A percentile compares a stretch with the other conserved stretches of the same genome.
phyloP scores from a whole-genome alignment of 2,329 filamentous ascomycete species.

The Blastomyces parvus region DNA sequence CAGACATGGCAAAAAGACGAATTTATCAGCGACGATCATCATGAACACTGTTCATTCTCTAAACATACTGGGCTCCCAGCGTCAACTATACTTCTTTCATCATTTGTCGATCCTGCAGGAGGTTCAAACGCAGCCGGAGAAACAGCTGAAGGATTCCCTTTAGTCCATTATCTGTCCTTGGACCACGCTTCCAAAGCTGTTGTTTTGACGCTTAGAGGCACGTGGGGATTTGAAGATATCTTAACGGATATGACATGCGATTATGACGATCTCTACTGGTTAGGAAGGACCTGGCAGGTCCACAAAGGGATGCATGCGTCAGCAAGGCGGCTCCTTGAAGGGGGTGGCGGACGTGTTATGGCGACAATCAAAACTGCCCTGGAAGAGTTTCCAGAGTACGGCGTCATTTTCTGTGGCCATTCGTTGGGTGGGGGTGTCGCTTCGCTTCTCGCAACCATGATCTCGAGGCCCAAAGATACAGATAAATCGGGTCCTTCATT shows the following conservation, averaged over 20 bases:
- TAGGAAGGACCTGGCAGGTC: conserved; percentile 56
- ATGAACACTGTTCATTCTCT: conserved; percentile 39
- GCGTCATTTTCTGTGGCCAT: conserved; percentile 59
- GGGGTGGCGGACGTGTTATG: conserved; percentile 57
- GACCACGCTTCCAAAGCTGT: conserved; percentile 64
- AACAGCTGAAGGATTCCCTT: conserved; percentile 56
- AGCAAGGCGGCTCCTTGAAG: conserved; percentile 56
- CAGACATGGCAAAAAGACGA: conserved; percentile 25
- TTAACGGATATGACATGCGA: conserved; percentile 66
- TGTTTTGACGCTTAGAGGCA: conserved; percentile 62
- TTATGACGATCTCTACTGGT: conserved; percentile 50
- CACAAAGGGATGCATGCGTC: conserved; percentile 68
- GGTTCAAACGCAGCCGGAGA: conserved; percentile 56
- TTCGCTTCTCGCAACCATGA: conserved; percentile 59
- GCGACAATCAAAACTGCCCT: conserved; percentile 56
- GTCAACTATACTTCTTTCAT: conserved; percentile 51
- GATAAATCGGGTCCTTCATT: conserved; percentile 49
- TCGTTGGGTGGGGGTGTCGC: conserved; percentile 62
- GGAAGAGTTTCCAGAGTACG: conserved; percentile 58
- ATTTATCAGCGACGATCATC: conserved; percentile 33
- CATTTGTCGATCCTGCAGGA: conserved; percentile 60
- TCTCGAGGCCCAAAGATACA: conserved; percentile 49
- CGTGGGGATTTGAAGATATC: conserved; percentile 63
- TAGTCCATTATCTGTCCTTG: conserved; percentile 64
- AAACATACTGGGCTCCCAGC: conserved; percentile 37